Percentiles rank a stretch among this genome's conserved stretches.
Conservation (phyloP, 2,329 filamentous ascomycete species). For the Xylariaceae sp. region DNA sequence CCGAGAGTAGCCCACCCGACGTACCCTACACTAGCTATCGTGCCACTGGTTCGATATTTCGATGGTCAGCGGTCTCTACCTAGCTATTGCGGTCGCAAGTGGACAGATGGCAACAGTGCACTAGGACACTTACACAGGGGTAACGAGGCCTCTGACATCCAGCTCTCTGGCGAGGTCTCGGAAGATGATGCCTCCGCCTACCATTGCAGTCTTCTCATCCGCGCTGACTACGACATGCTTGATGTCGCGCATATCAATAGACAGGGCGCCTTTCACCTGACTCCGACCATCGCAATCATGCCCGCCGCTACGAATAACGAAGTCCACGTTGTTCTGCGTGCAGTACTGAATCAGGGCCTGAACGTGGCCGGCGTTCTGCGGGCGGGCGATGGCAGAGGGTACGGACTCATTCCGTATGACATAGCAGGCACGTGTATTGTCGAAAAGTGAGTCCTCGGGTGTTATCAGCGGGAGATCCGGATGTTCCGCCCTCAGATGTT, state of each 20-base stretch:
- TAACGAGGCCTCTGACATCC: constrained; percentile 29
- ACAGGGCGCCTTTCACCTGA: constrained; percentile 30
- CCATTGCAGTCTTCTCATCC: constrained; percentile 27
- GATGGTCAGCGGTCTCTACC: neutral
- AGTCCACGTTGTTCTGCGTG: constrained; percentile 19
- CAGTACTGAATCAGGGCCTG: constrained; percentile 20
- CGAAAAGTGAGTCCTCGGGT: constrained; percentile 13
- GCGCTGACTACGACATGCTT: constrained; percentile 28
- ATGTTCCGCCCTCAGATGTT: neutral
- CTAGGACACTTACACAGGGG: constrained; percentile 22
- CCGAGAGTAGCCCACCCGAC: constrained; percentile 34
- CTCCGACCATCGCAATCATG: constrained; percentile 34
- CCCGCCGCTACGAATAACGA: constrained; percentile 32
- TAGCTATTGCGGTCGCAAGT: neutral
- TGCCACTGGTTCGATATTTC: constrained; percentile 12
- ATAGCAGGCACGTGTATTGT: constrained; percentile 20
- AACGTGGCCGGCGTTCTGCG: constrained; percentile 20
- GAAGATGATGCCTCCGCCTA: constrained; percentile 36
- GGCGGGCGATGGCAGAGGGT: constrained; percentile 23
- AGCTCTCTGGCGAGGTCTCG: constrained; percentile 28
- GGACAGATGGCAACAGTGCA: too few species aligned
- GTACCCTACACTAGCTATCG: constrained; percentile 30
- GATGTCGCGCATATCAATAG: constrained; percentile 37
- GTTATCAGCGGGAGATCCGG: constrained; percentile 7
- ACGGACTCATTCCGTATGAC: constrained; percentile 8